phyloP scores from a whole-genome alignment of 768 basidiomycete genomes.

The Lentinula sp. region DNA sequence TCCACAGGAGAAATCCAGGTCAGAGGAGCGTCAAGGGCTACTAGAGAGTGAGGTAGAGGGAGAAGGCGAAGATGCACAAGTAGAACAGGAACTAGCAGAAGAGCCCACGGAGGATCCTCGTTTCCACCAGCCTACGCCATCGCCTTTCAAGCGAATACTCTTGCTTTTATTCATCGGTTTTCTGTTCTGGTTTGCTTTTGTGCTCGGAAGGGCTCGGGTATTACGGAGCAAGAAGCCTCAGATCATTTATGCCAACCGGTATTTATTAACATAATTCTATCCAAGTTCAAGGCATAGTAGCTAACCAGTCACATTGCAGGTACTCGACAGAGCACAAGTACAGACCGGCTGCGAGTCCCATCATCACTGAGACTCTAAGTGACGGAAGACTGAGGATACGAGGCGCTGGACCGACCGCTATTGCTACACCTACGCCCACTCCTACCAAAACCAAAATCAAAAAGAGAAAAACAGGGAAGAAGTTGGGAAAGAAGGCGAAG shows the following conservation, averaged over 20 bases:
- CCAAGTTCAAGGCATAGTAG: background rate
- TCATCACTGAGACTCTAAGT: constrained; percentile 70
- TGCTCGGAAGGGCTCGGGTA: constrained; percentile 18
- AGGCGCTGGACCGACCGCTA: constrained; percentile 53
- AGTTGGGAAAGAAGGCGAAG: constrained; percentile 15
- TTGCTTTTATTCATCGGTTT: constrained; percentile 27
- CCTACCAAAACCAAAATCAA: constrained; percentile 12
- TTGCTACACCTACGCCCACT: constrained; percentile 9
- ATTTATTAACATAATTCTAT: constrained; percentile 12
- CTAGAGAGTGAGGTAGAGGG: background rate
- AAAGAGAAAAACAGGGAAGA: constrained; percentile 15
- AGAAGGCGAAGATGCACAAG: background rate
- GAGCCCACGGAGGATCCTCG: constrained; percentile 16
- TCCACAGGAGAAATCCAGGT: background rate
- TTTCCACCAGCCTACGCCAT: constrained; percentile 30
- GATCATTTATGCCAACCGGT: constrained; percentile 63
- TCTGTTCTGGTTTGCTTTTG: constrained; percentile 29
- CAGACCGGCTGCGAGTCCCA: constrained; percentile 78
- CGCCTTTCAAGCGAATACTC: constrained; percentile 32
- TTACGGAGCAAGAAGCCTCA: constrained; percentile 24
- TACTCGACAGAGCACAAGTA: constrained; percentile 82
- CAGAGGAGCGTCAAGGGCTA: background rate
- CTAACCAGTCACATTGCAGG: constrained; percentile 27
- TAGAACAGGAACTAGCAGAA: background rate
- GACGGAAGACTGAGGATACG: constrained; percentile 65